phyloP scores from a whole-genome alignment of 2,329 filamentous ascomycete genomes.

The Paracoccidioides lutzii region DNA sequence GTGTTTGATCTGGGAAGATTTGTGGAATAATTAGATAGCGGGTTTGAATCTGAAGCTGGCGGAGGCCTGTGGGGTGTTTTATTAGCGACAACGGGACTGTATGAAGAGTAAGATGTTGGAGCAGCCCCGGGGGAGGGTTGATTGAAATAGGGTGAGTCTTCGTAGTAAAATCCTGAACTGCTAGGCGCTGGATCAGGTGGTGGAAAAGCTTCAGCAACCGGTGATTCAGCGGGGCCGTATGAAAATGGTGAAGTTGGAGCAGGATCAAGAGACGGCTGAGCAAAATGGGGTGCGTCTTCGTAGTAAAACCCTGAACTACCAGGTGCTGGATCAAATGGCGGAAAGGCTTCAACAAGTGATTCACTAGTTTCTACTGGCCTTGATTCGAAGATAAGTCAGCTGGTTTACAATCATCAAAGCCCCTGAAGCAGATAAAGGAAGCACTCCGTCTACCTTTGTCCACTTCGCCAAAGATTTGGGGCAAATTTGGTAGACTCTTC shows the following conservation, averaged over 20 bases:
- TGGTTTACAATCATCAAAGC: not conserved
- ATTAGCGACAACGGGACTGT: too few relatives aligned
- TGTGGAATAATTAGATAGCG: not conserved
- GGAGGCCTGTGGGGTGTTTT: not conserved
- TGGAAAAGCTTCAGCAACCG: not conserved
- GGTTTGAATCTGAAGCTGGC: not conserved
- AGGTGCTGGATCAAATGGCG: not conserved
- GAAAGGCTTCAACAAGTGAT: not conserved
- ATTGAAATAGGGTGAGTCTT: too few relatives aligned
- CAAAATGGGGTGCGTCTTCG: too few relatives aligned
- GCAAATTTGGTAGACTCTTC: not conserved
- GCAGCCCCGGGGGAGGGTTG: too few relatives aligned
- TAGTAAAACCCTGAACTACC: not conserved
- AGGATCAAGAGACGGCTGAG: not conserved
- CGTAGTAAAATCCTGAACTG: too few relatives aligned
- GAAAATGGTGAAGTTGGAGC: not conserved
- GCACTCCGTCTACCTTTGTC: not conserved
- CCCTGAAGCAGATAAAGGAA: not conserved
- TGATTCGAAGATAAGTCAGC: not conserved
- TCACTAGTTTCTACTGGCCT: not conserved
- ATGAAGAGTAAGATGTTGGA: too few relatives aligned
- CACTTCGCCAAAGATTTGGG: not conserved
- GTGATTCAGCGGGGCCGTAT: not conserved
- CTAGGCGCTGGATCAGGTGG: not conserved
- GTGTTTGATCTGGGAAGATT: not conserved